Evolutionary conservation across 108 stramenopile species (phyloP), one percentile per base, ranked within the genome.

Genomic region (Mayamaea pseudoterrestris): DNA sequence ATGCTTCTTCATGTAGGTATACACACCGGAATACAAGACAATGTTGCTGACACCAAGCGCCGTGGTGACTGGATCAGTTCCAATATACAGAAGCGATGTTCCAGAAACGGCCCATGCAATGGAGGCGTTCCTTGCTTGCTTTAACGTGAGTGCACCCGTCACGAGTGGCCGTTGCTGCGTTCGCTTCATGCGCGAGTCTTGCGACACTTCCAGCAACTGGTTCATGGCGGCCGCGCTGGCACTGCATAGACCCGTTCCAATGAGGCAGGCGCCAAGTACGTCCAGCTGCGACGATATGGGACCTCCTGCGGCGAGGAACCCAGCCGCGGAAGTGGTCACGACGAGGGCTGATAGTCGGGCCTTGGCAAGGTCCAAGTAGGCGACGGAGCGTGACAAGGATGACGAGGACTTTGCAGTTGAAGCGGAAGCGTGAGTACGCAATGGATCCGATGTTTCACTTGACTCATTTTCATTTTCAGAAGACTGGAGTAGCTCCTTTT

Each of bases 1-100:
- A 16, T 72, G 37, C n/a, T 89, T 85, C 53, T 99, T 99, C 60
- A 92, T 58, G 51, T 77, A 86, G 14, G 98, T 99, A 73, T 99
- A 99, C n/a, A 93, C 45, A 41, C 89, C 93, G 7, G 93, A 63
- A 58, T 99, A 99, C 28, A 99, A 55, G 7, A 65, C 79, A 55
- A 99, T 90, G 55, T 99, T 99, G 2, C 70, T 77, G 11, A 78
- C 58, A 1, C 97, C 98, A 30, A 99, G 67, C 35, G 63, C 50
- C 1, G 96, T 69, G 18, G 95, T 94, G 6, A 93, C 44, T 11
- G 95, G 93, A 77, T 98, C 93, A 1, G 94, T 89, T 1, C 87
- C 87, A 11, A 73, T 45, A 11, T 60, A 66, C 26, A 99, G 68
- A 12, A 96, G 44, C 3, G 68, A 41, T 23, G 65, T 83, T 25